Evolutionary conservation across 2,329 filamentous ascomycete species (phyloP).

Genomic region (Sarocladium kiliense): DNA sequence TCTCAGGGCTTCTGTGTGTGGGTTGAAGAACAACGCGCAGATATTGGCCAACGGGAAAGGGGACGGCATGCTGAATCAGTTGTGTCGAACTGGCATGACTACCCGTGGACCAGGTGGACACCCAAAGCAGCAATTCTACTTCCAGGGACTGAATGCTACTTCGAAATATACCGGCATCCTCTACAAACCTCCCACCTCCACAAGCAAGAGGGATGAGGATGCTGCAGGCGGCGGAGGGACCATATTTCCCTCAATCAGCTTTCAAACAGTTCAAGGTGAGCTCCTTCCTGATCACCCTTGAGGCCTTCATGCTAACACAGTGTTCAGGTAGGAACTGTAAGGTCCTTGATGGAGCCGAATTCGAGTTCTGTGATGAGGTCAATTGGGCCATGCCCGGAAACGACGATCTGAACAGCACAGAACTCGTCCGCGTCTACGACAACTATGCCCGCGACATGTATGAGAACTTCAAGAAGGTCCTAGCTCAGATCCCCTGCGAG

Average conservation of each 20-base stretch:
- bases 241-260: conserved; percentile 68
- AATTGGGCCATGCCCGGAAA: conserved; percentile 91
- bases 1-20: conserved; percentile 76
- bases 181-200: conserved; percentile 25
- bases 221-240: conserved; percentile 67
- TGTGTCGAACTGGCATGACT: conserved; percentile 61
- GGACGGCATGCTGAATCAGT: conserved; percentile 40
- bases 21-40: conserved; percentile 61
- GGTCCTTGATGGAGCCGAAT: conserved; percentile 63
- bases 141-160: conserved; percentile 67
- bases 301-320: background rate
- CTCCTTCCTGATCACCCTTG: conserved; percentile 5
- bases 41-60: conserved; percentile 48
- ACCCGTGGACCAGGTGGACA: conserved; percentile 58
- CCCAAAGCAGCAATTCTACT: conserved; percentile 84
- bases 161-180: conserved; percentile 70
- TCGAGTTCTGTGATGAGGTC: conserved; percentile 83
- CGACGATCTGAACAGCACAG: conserved; percentile 52
- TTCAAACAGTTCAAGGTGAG: conserved; percentile 72
- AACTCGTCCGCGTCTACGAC: conserved; percentile 73
- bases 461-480: conserved; percentile 71
- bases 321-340: conserved; percentile 70
- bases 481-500: conserved; percentile 83
- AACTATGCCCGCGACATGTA: conserved; percentile 64
- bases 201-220: conserved; percentile 27